Evolutionary conservation across 2,329 filamentous ascomycete species (phyloP), one percentile per base, ranked within the genome.

Genomic region (Calonectria pauciramosa): DNA sequence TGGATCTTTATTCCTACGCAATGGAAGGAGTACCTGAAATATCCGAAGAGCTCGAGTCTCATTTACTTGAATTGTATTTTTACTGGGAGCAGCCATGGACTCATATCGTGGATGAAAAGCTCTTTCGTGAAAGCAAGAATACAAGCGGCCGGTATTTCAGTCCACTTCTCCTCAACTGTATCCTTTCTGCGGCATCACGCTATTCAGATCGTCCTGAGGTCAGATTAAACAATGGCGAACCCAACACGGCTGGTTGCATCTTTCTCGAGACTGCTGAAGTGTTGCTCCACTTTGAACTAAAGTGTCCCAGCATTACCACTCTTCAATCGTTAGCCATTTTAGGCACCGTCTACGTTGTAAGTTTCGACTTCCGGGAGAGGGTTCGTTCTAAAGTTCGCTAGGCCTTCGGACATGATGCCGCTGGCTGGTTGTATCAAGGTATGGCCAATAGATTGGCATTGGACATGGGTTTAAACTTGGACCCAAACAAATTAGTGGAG

Each of bases 381-480:
- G n/a, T n/a, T n/a, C n/a, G n/a, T n/a, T n/a, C n/a, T n/a, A n/a
- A n/a, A n/a, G n/a, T 14, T 6, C 4, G n/a, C 3, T 20, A 85
- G 84, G 81, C 83, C 8, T 81, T 81, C 14, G 84, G 84, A 3
- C 79, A 79, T 6, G 84, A 85, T 74, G 83, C 84, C 4, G 80
- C 82, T 1, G 82, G 83, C 2, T 85, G 83, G 83, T 79, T 85
- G 11, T 80, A 84, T 52, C 82, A 84, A n/a, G 84, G 84, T 1
- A 85, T 86, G 82, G 85, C 85, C 1, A 82, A 76, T 63, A 80
- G 83, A 4, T 70, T 86, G 16, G 81, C 80, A 13, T 79, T 85
- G 0, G 85, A 86, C 36, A 84, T 86, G 83, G 85, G 85, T 1
- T 74, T 86, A 0, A 85, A 86, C 34, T 76, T 85, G 16, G 84